Evolutionary conservation across 2,329 filamentous ascomycete species (phyloP).

Genomic region (Ceratocystis eucalypticola): DNA sequence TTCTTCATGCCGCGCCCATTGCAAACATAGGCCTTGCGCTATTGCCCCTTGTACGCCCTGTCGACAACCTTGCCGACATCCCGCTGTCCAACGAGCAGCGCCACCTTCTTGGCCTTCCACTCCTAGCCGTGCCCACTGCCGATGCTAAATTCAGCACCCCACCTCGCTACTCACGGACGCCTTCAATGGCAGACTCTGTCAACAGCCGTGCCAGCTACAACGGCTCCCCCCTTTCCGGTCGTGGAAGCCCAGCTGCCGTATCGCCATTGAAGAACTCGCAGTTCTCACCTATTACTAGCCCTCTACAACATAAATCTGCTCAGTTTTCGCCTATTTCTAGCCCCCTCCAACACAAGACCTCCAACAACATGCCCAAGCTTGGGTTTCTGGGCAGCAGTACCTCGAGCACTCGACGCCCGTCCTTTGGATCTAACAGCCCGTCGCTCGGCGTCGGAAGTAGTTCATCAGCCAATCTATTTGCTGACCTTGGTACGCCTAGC

Average conservation of each 20-base stretch:
- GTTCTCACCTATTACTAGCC: slow-evolving; percentile 34
- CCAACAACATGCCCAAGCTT: slow-evolving; percentile 27
- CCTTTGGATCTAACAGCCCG: slow-evolving; percentile 45
- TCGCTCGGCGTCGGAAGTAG: slow-evolving; percentile 32
- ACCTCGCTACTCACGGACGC: slow-evolving; percentile 69
- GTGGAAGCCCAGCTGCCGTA: slow-evolving; percentile 35
- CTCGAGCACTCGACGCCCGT: slow-evolving; percentile 34
- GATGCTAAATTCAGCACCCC: slow-evolving; percentile 65
- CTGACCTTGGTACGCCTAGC: slow-evolving; percentile 55
- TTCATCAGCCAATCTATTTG: slow-evolving; percentile 35
- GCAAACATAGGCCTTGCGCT: slow-evolving; percentile 60
- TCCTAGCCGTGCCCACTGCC: slow-evolving; percentile 46
- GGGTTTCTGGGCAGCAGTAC: slow-evolving; percentile 6
- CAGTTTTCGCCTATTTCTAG: slow-evolving; percentile 40
- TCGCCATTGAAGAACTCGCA: slow-evolving; percentile 30
- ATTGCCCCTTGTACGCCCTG: slow-evolving; percentile 55
- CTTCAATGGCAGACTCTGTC: slow-evolving; percentile 49
- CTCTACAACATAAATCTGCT: slow-evolving; percentile 48
- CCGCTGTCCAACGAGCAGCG: slow-evolving; percentile 60
- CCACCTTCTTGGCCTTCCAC: slow-evolving; percentile 65
- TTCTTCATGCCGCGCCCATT: slow-evolving; percentile 43
- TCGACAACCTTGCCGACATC: slow-evolving; percentile 74
- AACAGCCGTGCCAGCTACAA: slow-evolving; percentile 44
- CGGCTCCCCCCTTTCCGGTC: slow-evolving; percentile 45
- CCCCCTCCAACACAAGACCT: slow-evolving; percentile 24